Conservation (phyloP, 805 yeast genomes). For the Candida pseudofarinosa region DNA sequence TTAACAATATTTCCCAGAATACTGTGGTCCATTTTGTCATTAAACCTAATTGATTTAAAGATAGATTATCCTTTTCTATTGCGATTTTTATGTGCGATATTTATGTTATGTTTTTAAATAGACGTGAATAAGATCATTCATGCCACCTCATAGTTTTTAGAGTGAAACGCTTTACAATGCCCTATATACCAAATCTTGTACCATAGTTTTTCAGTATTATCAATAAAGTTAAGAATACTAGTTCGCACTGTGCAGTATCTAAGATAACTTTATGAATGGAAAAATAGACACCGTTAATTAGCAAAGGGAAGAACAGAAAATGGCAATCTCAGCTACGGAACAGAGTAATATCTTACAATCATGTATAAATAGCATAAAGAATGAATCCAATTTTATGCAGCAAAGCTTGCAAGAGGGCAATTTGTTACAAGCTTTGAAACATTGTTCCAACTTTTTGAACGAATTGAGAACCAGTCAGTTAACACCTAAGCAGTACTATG, state of each 20-base stretch:
- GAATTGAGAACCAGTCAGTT: conserved; percentile 74
- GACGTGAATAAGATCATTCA: too few species aligned
- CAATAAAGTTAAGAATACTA: not conserved
- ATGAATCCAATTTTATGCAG: conserved; percentile 73
- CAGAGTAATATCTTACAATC: conserved; percentile 18
- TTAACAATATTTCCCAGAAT: too few species aligned
- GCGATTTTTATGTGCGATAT: too few species aligned
- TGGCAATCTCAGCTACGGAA: conserved; percentile 11
- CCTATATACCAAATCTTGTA: not conserved
- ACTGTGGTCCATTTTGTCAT: too few species aligned
- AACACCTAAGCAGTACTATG: conserved; percentile 91
- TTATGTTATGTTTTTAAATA: too few species aligned
- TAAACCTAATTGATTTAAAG: too few species aligned
- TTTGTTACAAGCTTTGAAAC: conserved; percentile 83
- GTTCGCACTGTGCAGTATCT: not conserved
- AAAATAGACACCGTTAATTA: not conserved
- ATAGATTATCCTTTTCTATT: too few species aligned
- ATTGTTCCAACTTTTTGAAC: conserved; percentile 74
- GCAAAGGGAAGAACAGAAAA: conserved; percentile 1
- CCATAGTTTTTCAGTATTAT: not conserved
- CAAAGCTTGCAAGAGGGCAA: conserved; percentile 62
- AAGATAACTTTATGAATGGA: not conserved
- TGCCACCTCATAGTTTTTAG: too few species aligned
- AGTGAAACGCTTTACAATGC: not conserved
- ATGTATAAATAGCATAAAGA: conserved; percentile 46